Evolutionary conservation across 495 filamentous ascomycete genomes (phyloP), one percentile per base, ranked within the genome.

Genomic region (Hypoxylon trugodes): DNA sequence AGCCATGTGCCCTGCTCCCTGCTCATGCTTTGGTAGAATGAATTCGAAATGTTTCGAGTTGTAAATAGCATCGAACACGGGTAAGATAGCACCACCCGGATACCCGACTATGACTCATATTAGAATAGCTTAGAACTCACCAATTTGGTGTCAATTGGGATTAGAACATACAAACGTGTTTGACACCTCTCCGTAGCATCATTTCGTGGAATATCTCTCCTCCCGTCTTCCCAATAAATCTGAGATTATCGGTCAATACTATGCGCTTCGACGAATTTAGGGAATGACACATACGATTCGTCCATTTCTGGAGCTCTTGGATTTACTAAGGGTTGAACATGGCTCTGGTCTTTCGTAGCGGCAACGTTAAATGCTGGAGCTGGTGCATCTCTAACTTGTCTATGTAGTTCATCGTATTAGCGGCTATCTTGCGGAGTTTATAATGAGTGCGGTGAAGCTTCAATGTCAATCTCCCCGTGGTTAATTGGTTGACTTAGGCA

Each of bases 171-270:
- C 90, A 96, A 69, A 97, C 81, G 76, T 96, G 90, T 80, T 97
- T 93, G 24, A 98, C 96, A 60, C 81, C 86, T 61, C 93, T 92
- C 70, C 95, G 81, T 35, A 93, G 84, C 92, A 98, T 96, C 95
- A 98, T 98, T 77, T 98, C 93, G 70, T 98, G 93, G 81, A 98
- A 96, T 61, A 98, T 98, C 73, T 97, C 88, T 70, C 95, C 95
- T 74, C 96, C 96, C 45, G 84, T 96, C 81, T 92, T 90, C 26
- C 96, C 96, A 72, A 98, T 90, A 79, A 98, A 97, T 49, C 91
- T 90, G 21, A 0, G 42, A 61, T 66, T 69, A 37, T 42, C n/a
- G 59, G 69, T 74, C 52, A 76, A 73, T 60, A 48, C 66, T 46
- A 54, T 56, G 57, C 35, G 30, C 59, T 42, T 38, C 41, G 46